These are phyloP conservation scores for Avena insularis DNA, from an alignment of 176 grass and related monocot genomes.

Conservation along the genomic window DNA sequence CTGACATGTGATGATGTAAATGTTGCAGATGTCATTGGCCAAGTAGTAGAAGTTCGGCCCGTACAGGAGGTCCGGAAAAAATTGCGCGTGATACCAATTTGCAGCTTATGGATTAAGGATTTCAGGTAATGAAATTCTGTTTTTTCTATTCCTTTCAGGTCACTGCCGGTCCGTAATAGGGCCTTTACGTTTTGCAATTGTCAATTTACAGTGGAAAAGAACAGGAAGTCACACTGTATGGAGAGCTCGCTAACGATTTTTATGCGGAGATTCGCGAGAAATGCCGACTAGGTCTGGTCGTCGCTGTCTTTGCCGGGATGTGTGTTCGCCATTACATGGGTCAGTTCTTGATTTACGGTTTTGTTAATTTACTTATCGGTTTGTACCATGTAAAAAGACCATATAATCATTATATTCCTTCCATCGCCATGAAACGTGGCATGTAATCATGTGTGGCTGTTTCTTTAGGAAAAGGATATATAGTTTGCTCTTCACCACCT, in stretches of 20 bases:
- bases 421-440: neutral
- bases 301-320: conserved; percentile 44
- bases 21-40: conserved; percentile 33
- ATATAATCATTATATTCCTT: neutral
- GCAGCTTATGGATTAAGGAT: neutral
- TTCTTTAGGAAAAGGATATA: neutral
- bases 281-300: neutral
- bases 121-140: conserved; percentile 20
- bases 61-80: neutral
- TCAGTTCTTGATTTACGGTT: neutral
- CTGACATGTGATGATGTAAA: neutral
- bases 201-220: neutral
- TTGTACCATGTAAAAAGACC: conserved; percentile 9
- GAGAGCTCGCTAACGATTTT: conserved; percentile 9
- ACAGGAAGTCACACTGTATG: neutral
- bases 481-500: conserved; percentile 8
- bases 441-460: neutral
- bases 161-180: neutral
- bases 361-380: neutral
- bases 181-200: neutral
- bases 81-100: neutral
- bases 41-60: neutral
- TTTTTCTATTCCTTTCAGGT: neutral
- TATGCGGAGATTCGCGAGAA: neutral
- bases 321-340: neutral